phyloP scores from a whole-genome alignment of 2,329 filamentous ascomycete species.

The Metarhizium brunneum region DNA sequence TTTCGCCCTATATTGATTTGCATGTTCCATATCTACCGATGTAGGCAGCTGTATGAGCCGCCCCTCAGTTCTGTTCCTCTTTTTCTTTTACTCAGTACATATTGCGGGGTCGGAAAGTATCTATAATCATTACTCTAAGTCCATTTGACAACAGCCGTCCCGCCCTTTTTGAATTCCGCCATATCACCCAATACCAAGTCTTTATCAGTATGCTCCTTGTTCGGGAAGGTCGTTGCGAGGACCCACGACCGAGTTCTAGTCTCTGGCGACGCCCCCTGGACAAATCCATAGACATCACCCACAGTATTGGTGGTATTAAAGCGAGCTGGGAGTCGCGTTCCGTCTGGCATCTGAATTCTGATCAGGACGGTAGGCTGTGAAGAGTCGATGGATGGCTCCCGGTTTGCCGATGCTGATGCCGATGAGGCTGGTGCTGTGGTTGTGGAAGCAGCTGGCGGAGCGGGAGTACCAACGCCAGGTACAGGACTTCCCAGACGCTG shows the following conservation, averaged over 20 bases:
- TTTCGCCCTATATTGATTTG: not conserved
- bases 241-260: slow-evolving; percentile 56
- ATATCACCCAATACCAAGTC: slow-evolving; percentile 47
- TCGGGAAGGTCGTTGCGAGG: slow-evolving; percentile 74
- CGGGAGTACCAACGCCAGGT: slow-evolving; percentile 40
- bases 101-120: not conserved
- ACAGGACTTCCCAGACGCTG: slow-evolving; percentile 70
- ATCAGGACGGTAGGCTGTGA: slow-evolving; percentile 60
- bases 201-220: slow-evolving; percentile 68
- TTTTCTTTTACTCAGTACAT: not conserved
- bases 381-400: slow-evolving; percentile 42
- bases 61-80: not conserved
- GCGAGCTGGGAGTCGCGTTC: slow-evolving; percentile 64
- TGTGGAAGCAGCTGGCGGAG: slow-evolving; percentile 15
- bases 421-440: slow-evolving; percentile 21
- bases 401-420: slow-evolving; percentile 24
- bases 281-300: slow-evolving; percentile 68
- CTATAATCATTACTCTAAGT: slow-evolving; percentile 13
- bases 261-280: slow-evolving; percentile 52
- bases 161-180: slow-evolving; percentile 56
- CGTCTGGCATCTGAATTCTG: slow-evolving; percentile 71
- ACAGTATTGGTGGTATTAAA: slow-evolving; percentile 77
- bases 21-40: not conserved
- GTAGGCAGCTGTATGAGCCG: not conserved
- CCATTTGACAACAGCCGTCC: slow-evolving; percentile 57